Percentiles rank a stretch among this genome's conserved stretches.
Conservation (phyloP, 2,329 filamentous ascomycete genomes). For the Cadophora malorum region DNA sequence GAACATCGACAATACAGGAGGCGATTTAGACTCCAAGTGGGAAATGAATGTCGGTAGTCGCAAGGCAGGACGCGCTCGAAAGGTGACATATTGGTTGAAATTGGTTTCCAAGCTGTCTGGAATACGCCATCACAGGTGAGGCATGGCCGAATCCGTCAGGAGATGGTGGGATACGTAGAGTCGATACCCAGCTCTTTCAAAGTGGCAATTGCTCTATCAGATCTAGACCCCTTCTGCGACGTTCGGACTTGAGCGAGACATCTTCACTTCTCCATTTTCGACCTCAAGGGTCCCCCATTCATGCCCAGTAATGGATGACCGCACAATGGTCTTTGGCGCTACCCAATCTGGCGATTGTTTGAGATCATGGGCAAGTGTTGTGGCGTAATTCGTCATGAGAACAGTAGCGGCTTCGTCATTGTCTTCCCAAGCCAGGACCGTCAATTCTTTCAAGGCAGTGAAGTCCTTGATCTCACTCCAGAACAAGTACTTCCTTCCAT, state of each 20-base stretch:
- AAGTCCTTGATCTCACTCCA: conserved; percentile 36
- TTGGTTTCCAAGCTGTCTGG: no score
- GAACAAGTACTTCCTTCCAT: conserved; percentile 31
- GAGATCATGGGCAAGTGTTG: conserved; percentile 21
- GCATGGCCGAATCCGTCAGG: no score
- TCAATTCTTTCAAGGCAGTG: conserved; percentile 30
- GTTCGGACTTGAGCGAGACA: neutral
- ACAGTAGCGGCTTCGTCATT: conserved; percentile 15
- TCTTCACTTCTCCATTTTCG: neutral
- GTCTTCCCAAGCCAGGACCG: conserved; percentile 30
- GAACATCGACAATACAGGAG: no score
- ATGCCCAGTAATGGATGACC: conserved; percentile 20
- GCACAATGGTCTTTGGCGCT: conserved; percentile 24
- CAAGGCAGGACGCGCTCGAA: no score
- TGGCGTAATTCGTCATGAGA: conserved; percentile 24
- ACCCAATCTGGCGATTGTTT: conserved; percentile 28
- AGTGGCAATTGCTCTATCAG: neutral
- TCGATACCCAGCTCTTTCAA: neutral
- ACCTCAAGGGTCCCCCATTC: conserved; percentile 24
- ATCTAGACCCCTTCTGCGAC: neutral
- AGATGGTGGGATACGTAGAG: neutral
- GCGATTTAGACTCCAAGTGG: no score
- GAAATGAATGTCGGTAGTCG: no score
- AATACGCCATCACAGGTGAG: no score
- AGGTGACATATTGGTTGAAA: no score